Evolutionary conservation across 306 rosid species (phyloP), one percentile per base, ranked within the genome.

Genomic region (Betula pendula): DNA sequence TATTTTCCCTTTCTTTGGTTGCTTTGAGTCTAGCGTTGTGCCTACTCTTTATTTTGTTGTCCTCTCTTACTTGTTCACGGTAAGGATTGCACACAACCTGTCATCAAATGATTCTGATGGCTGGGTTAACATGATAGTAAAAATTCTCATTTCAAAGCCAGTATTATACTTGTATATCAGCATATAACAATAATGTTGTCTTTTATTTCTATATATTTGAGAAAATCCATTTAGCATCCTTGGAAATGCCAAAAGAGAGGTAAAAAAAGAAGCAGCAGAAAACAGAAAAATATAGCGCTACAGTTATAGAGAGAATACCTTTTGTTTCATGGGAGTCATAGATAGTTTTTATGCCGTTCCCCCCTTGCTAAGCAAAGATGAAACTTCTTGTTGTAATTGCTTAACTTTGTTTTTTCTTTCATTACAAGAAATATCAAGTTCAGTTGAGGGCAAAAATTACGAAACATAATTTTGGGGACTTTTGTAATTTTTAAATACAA

Each of bases 381-480:
- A 29, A 19, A 9, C 31, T 43, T 40, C 44, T 19, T 52, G 17
- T 20, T 48, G 19, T 6, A 8, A 29, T 55, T 16, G 35, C 42
- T 52, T 53, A 66, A 76, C 47, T 45, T 65, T 76, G 31, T 0
- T 43, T 66, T 77, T 1, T 73, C 3, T 17, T 6, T 73, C 33
- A 20, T 27, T 9, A 58, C 13, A 15, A 42, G 45, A 50, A 19
- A 45, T 1, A 2, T 29, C 31, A 43, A n/a, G 48, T 38, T 43
- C 70, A 66, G 25, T 16, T 33, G 2, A 69, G 60, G 47, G 24
- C 45, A 20, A 29, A 9, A 45, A 60, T 9, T 33, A 52, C 9
- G 43, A 1, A 11, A 43, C 52, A 49, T 22, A 0, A 4, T 59
- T 17, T 22, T 38, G 47, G 12, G 40, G 19, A 14, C 48, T 62